Base-by-base conservation (phyloP, 192 early-diverging fungal species). In the Neocallimastix lanati region DNA sequence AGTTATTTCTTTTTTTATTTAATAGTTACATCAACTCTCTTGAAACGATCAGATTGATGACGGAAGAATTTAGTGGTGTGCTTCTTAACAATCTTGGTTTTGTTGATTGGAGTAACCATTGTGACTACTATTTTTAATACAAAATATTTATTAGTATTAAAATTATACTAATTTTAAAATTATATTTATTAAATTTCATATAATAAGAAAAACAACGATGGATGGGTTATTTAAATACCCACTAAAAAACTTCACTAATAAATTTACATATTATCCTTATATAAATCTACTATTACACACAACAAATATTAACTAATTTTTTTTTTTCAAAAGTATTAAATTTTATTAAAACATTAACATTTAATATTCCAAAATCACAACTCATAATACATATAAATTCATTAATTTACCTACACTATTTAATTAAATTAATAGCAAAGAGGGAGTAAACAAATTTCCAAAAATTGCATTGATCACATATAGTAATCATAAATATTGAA, bases 81-180 rank as follows among this genome's bases (percentile, higher is more conserved):
- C 94, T 99, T 99, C 95, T 99, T 98, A 87, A 99, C 93, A 87
- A 98, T 98, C 84, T 89, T 92, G 85, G 92, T 90, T 88, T 97
- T 98, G 84, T 92, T 94, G 82, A 93, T 86, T 84, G 96, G 94
- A 88, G 93, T 90, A 84, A 96, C 95, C 96, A 96, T 99, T 89
- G 93, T 90, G 80, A 67, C 50, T 67, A 67, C 50, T 67, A 25
- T 25, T 16, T 4, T 33, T 6, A 33, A 6, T 33, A 6, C 3
- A 33, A 11, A 6, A 33, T 33, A 33, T 33, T 33, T 11, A 33
- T 33, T 33, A 33, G 3, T 33, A 33, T 33, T 33, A 33, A 33
- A 6, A 33, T n/a, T n/a, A n/a, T n/a, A 33, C 30, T 11, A 33
- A 33, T 33, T 33, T 33, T 33, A 6, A 33, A 33, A n/a, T n/a